Evolutionary conservation across 257 asterid species (phyloP), one percentile per base, ranked within the genome.

Genomic region (Solanum paucissectum): DNA sequence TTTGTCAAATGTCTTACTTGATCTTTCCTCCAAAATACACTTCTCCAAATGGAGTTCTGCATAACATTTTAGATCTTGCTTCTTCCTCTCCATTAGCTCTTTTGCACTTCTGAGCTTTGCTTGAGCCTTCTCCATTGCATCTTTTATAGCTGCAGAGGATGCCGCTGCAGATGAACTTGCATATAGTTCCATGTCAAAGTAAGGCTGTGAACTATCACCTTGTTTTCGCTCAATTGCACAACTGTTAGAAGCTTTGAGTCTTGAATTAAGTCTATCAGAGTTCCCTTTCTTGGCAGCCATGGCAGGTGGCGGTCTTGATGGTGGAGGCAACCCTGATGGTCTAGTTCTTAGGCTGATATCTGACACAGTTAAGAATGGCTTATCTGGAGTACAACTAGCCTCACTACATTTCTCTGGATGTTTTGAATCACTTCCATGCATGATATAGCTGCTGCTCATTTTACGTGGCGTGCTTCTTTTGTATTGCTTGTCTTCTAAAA

Each of bases 291-390:
- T 89, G 83, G 84, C 90, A 88, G 89, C 92, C 83, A 92, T 92
- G 60, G 87, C 91, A 74, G 99, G 98, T 12, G 98, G 98, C 37
- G 97, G 96, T 89, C 99, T 96, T 83, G 98, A 92, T 89, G 99
- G 99, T 83, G 98, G 98, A 14, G 99, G 98, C 92, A 96, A 88
- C 66, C 85, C 88, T 86, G 98, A 95, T 82, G 98, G 99, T 89
- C 90, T 93, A 83, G 99, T 96, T 88, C 90, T 93, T 86, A 96
- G 95, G 89, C 93, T 94, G 92, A 96, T 92, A 87, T 95, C 97
- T 86, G 94, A 91, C 37, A 96, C 93, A 36, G 94, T 91, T 66
- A 95, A 86, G 90, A 94, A 94, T 81, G 98, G 95, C 89, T 90
- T 92, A 82, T 46, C 88, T 91, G 52, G 66, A 5, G 85, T 62